Evolutionary conservation across 257 asterid species (phyloP).

Genomic region (Echites panduratus): DNA sequence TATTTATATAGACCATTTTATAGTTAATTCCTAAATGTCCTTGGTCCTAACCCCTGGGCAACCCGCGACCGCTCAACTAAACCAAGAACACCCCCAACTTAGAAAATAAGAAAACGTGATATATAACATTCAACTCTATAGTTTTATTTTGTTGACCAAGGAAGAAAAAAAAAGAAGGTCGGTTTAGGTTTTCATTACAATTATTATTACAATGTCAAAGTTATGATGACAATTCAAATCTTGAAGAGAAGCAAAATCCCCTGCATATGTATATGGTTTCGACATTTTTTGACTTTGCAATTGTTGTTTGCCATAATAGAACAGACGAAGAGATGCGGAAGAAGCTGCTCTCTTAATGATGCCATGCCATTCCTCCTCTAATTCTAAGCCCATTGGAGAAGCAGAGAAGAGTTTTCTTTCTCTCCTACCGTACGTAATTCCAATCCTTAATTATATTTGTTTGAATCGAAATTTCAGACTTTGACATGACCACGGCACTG

Average conservation of each 20-base stretch:
- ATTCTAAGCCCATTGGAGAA: background rate
- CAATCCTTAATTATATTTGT: background rate
- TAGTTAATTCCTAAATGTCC: no score
- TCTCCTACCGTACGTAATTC: background rate
- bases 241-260: background rate
- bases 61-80: no score
- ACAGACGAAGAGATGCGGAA: background rate
- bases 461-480: background rate
- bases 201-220: background rate
- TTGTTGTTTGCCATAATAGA: slow-evolving; percentile 5
- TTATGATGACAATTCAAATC: background rate
- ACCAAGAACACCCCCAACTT: no score
- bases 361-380: background rate
- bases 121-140: no score
- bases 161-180: background rate
- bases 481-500: background rate
- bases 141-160: background rate
- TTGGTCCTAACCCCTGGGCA: no score
- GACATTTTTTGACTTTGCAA: background rate
- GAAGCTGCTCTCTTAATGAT: background rate
- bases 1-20: no score
- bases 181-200: background rate
- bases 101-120: no score
- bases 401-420: background rate
- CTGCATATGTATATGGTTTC: background rate